Evolutionary conservation across 768 basidiomycete genomes (phyloP).

Genomic region (Tremella mesenterica): DNA sequence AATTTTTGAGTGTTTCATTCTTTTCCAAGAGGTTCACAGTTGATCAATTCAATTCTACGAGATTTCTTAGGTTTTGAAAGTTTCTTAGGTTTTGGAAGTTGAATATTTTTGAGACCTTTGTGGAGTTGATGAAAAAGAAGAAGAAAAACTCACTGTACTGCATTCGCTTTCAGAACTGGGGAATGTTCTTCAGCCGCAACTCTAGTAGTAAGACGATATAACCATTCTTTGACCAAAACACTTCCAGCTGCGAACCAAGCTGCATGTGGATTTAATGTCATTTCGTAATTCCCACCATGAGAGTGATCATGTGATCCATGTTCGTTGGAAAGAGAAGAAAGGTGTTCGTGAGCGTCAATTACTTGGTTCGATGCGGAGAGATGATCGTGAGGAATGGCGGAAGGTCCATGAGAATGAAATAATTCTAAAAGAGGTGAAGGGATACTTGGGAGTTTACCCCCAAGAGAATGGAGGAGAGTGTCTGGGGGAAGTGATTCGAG

Average conservation of each 20-base stretch:
- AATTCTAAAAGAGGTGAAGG: slow-evolving; percentile 43
- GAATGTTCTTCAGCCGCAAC: slow-evolving; percentile 87
- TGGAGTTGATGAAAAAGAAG: neutral
- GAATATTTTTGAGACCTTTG: too few species aligned
- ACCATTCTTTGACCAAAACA: slow-evolving; percentile 79
- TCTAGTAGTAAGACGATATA: slow-evolving; percentile 77
- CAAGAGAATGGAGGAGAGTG: slow-evolving; percentile 30
- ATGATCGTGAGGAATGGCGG: slow-evolving; percentile 44
- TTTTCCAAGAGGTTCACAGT: too few species aligned
- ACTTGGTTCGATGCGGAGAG: slow-evolving; percentile 25
- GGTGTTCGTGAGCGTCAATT: slow-evolving; percentile 50
- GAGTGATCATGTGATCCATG: slow-evolving; percentile 40
- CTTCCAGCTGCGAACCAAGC: slow-evolving; percentile 88
- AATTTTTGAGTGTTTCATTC: too few species aligned
- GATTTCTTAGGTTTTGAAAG: too few species aligned
- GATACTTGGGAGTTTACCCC: slow-evolving; percentile 35
- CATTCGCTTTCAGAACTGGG: slow-evolving; percentile 89
- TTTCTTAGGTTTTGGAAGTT: too few species aligned
- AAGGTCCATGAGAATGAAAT: slow-evolving; percentile 49
- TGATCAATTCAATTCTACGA: too few species aligned
- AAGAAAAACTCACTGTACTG: slow-evolving; percentile 55
- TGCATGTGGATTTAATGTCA: slow-evolving; percentile 74
- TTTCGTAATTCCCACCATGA: slow-evolving; percentile 35
- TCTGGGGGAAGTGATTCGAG: slow-evolving; percentile 60
- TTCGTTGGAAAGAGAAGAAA: neutral